phyloP scores from a whole-genome alignment of 768 basidiomycete species.

The Phylloporus rhodoxanthus region DNA sequence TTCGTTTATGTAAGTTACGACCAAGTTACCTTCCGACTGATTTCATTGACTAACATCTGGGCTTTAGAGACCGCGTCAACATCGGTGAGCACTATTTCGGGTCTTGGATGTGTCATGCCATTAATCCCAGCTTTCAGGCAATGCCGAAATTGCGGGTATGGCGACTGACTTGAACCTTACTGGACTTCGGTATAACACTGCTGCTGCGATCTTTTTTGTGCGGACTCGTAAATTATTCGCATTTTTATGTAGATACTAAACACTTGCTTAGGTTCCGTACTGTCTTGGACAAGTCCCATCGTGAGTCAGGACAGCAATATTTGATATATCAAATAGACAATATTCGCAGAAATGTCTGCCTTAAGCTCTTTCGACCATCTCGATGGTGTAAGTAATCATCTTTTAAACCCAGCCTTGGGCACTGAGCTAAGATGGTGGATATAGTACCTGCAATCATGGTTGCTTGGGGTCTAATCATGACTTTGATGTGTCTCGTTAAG shows the following conservation, averaged over 20 bases:
- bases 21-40: neutral
- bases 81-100: slow-evolving; percentile 29
- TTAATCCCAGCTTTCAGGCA: slow-evolving; percentile 27
- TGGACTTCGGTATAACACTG: slow-evolving; percentile 35
- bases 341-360: slow-evolving; percentile 29
- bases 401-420: neutral
- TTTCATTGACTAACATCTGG: neutral
- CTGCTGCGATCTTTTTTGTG: slow-evolving; percentile 36
- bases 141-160: slow-evolving; percentile 44
- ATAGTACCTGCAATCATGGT: slow-evolving; percentile 36
- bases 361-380: slow-evolving; percentile 33
- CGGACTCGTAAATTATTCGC: neutral
- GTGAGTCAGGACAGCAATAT: slow-evolving; percentile 18
- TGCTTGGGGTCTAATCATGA: slow-evolving; percentile 34
- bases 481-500: slow-evolving; percentile 35
- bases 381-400: slow-evolving; percentile 25
- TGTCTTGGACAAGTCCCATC: slow-evolving; percentile 35
- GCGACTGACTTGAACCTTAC: slow-evolving; percentile 31
- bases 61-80: slow-evolving; percentile 39
- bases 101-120: neutral
- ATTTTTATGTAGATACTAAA: neutral
- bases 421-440: slow-evolving; percentile 5
- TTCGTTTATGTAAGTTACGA: slow-evolving; percentile 14
- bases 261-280: slow-evolving; percentile 30
- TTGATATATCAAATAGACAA: neutral